Percentiles rank a stretch among this genome's conserved stretches.
Evolutionary conservation across 345 rosid species (phyloP).

Genomic region (Arabis alpina): DNA sequence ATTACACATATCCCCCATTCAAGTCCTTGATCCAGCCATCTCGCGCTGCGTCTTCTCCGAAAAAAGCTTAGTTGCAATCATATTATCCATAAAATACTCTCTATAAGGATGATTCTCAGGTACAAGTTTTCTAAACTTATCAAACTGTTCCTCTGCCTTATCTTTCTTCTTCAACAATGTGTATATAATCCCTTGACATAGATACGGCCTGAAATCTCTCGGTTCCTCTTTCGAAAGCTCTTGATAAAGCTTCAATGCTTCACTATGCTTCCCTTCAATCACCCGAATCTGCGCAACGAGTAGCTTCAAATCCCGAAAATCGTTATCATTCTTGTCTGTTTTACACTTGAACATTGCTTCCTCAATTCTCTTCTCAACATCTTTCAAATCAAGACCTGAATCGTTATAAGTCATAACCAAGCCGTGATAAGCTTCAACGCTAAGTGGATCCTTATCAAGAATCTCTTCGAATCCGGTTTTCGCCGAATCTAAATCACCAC

Average conservation of each 20-base stretch:
- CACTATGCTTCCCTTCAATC: conserved; percentile 63
- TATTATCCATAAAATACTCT: conserved; percentile 75
- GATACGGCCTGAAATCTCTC: conserved; percentile 85
- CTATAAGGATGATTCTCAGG: conserved; percentile 85
- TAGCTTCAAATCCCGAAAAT: conserved; percentile 76
- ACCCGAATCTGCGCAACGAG: conserved; percentile 79
- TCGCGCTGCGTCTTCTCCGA: conserved; percentile 62
- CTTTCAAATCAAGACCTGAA: conserved; percentile 55
- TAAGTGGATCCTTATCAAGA: conserved; percentile 67
- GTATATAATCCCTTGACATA: conserved; percentile 86
- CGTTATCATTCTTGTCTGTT: conserved; percentile 61
- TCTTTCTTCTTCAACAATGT: conserved; percentile 76
- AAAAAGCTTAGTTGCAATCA: conserved; percentile 71
- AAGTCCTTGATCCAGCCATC: conserved; percentile 41
- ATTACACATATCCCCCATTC: conserved; percentile 30
- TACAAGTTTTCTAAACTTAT: conserved; percentile 75
- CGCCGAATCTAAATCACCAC: conserved; percentile 69
- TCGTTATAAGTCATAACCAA: conserved; percentile 73
- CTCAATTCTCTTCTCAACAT: conserved; percentile 60
- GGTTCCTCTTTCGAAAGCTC: conserved; percentile 85
- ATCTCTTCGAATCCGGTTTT: conserved; percentile 66
- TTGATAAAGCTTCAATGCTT: conserved; percentile 83
- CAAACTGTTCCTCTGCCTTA: conserved; percentile 82
- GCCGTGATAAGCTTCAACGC: conserved; percentile 92
- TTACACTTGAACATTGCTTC: conserved; percentile 74